These are phyloP conservation scores for Porodaedalea pini DNA, from an alignment of 1,284 basidiomycete genomes.

Conservation along the genomic window DNA sequence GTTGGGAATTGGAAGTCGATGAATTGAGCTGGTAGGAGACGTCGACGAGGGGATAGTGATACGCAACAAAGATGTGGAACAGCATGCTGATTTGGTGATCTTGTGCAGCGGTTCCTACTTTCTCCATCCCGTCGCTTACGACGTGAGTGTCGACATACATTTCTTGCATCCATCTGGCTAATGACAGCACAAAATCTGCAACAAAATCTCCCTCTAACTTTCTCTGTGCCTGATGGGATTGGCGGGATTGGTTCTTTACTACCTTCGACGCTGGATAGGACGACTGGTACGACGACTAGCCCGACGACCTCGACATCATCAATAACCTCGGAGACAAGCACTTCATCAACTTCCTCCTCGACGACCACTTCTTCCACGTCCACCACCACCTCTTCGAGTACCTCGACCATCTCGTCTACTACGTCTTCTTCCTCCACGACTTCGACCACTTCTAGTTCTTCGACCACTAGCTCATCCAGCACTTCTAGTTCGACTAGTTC, in stretches of 20 bases:
- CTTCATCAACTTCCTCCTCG: neutral
- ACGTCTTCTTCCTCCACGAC: neutral
- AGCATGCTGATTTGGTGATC: slow-evolving; percentile 1
- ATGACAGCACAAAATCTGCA: neutral
- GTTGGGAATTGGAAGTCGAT: neutral
- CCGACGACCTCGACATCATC: neutral
- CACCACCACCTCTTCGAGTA: neutral
- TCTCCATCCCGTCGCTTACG: neutral
- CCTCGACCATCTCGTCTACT: slow-evolving; percentile 3
- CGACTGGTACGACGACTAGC: neutral
- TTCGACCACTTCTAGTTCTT: slow-evolving; percentile 18
- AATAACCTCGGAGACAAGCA: neutral
- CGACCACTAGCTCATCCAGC: slow-evolving; percentile 23
- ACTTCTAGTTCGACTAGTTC: slow-evolving; percentile 17
- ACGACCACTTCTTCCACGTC: neutral
- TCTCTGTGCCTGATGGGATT: no score
- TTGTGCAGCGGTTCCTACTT: neutral
- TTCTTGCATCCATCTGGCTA: neutral
- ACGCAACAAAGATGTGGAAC: neutral
- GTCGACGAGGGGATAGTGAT: neutral
- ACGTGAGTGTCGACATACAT: neutral
- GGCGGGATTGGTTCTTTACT: no score
- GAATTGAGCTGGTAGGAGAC: neutral
- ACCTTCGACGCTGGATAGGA: neutral
- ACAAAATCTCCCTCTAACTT: no score